Base-by-base conservation (phyloP, 1,139 yeast species). In the Lodderomyces parapsilosis region DNA sequence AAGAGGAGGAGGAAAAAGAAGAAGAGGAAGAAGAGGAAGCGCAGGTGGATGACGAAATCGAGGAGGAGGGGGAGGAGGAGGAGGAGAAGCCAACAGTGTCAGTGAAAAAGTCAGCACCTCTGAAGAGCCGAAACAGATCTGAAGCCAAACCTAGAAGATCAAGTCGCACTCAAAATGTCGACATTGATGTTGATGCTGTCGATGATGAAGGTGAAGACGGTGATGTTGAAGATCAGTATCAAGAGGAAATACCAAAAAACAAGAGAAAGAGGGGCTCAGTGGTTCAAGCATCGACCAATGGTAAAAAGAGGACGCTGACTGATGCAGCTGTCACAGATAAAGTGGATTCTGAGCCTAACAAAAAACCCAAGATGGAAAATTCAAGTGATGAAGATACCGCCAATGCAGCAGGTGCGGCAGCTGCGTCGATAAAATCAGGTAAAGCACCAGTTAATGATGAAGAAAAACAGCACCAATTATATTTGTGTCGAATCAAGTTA, bases 401-500 rank as follows among this genome's bases (percentile, higher is more conserved):
- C 3, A 41, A 13, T 36, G 25, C 38, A 32, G 44, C 39, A 41
- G 28, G 38, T 25, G 32, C 32, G 38, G 38, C 39, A 8, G 36
- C 41, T 1, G 28, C 46, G 25, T 27, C 44, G 33, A 44, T 22
- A 8, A 23, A 27, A 13, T 14, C 28, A 36, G 33, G 28, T 18
- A 24, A 23, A 36, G 20, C 33, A 15, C 39, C 46, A 19, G 48
- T 58, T 31, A 58, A 60, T 13, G 66, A 65, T 34, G 71, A 71
- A 42, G 77, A 72, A 46, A 65, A 64, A 48, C 70, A 69, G 46
- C 74, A 72, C 44, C 78, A 73, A 53, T 62, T 73, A 42, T 72
- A 77, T 77, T 59, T 72, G 23, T 73, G 78, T 49, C 63, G 78
- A 35, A 71, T 71, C 46, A 71, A 71, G 49, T 63, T 73, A 42